These are phyloP conservation scores for Eragrostis tef DNA, from an alignment of 202 grass and related monocot genomes.

Conservation along the genomic window DNA sequence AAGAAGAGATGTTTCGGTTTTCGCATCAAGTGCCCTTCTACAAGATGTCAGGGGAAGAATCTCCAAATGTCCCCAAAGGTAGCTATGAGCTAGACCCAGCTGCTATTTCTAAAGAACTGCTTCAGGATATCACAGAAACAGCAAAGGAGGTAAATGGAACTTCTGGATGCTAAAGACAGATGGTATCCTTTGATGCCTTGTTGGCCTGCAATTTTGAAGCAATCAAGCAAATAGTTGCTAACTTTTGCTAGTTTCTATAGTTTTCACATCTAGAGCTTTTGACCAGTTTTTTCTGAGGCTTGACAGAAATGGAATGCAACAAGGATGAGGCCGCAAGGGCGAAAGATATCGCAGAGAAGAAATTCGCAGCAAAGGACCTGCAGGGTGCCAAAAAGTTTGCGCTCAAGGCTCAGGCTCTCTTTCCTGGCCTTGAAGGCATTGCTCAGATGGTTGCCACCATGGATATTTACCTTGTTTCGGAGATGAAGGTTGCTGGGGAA, in stretches of 20 bases:
- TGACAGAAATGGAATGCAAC: conserved; percentile 79
- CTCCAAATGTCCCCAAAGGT: conserved; percentile 64
- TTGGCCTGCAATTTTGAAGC: conserved; percentile 45
- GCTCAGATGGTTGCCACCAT: conserved; percentile 70
- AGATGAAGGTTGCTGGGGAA: conserved; percentile 60
- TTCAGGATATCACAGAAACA: conserved; percentile 47
- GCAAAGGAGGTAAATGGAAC: conserved; percentile 41
- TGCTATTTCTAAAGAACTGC: conserved; percentile 62
- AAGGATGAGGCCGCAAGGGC: conserved; percentile 83
- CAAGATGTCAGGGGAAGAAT: conserved; percentile 68
- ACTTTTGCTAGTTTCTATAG: conserved; percentile 39
- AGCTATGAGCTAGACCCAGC: conserved; percentile 81
- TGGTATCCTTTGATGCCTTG: conserved; percentile 31
- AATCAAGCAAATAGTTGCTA: conserved; percentile 37
- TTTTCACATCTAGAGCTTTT: conserved; percentile 40
- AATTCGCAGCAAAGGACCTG: conserved; percentile 63
- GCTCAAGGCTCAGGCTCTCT: conserved; percentile 80
- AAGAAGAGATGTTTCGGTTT: conserved; percentile 86
- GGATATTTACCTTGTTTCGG: conserved; percentile 72
- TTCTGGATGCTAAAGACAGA: conserved; percentile 39
- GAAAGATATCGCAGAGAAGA: conserved; percentile 71
- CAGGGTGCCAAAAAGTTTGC: conserved; percentile 76
- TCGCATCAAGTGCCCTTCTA: conserved; percentile 78
- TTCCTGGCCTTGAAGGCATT: conserved; percentile 75
- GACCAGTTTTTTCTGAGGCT: not conserved